Percentiles rank a stretch among this genome's conserved stretches.
These are phyloP conservation scores for Chlorencoelia australis DNA, from an alignment of 2,329 filamentous ascomycete species.

Conservation along the genomic window DNA sequence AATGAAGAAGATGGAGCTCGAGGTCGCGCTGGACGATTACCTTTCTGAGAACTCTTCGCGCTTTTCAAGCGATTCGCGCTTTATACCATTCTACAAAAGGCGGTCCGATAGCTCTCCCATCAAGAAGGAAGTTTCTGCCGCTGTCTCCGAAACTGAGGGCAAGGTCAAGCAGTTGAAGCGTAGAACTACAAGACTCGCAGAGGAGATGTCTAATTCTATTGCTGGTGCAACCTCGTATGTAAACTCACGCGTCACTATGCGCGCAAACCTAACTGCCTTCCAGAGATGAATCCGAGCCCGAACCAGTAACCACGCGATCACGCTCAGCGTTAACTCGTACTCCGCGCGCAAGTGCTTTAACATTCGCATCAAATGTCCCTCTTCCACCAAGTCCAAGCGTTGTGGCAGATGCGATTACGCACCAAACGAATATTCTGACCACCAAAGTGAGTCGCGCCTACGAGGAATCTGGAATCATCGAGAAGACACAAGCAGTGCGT, in stretches of 20 bases:
- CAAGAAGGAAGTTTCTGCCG: conserved; percentile 41
- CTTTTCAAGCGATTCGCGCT: conserved; percentile 51
- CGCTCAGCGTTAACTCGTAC: conserved; percentile 24
- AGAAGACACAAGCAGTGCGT: conserved; percentile 55
- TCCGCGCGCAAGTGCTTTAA: conserved; percentile 21
- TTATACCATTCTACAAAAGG: conserved; percentile 66
- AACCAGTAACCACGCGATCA: conserved; percentile 20
- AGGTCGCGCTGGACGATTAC: conserved; percentile 62
- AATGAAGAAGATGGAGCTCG: conserved; percentile 71
- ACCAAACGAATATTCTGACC: conserved; percentile 55
- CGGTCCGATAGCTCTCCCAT: conserved; percentile 54
- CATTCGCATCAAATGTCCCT: conserved; percentile 48
- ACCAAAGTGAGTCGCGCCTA: conserved; percentile 54
- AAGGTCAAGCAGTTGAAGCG: conserved; percentile 38
- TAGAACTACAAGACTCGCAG: conserved; percentile 33
- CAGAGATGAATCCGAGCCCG: conserved; percentile 27
- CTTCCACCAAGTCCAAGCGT: conserved; percentile 72
- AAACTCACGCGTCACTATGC: conserved; percentile 13
- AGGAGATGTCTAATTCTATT: conserved; percentile 24
- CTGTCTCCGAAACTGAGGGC: conserved; percentile 27
- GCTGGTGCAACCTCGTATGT: conserved; percentile 21
- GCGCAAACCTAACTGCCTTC: conserved; percentile 16
- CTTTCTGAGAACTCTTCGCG: conserved; percentile 58
- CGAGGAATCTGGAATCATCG: conserved; percentile 54
- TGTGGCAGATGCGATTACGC: conserved; percentile 68